Conservation (phyloP, 2,329 filamentous ascomycete species). For the Elsinoe batatas region DNA sequence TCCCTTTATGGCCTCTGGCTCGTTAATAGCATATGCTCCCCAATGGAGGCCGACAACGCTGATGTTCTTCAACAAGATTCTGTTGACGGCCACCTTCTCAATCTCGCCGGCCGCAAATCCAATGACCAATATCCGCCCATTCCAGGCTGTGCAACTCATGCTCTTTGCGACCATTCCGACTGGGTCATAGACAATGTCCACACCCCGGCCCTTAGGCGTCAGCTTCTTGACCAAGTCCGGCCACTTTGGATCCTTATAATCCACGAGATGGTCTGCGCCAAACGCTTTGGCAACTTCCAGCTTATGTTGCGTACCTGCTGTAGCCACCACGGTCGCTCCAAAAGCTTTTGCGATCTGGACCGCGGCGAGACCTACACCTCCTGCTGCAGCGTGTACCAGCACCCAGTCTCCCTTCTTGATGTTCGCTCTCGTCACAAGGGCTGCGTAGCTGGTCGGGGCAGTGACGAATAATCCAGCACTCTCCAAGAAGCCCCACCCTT, state of each 20-base stretch:
- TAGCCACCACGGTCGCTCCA: constrained; percentile 87
- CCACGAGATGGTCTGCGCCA: constrained; percentile 73
- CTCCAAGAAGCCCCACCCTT: constrained; percentile 73
- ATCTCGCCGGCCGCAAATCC: constrained; percentile 81
- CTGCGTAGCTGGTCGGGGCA: constrained; percentile 80
- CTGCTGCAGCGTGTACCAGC: constrained; percentile 83
- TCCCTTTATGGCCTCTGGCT: constrained; percentile 56
- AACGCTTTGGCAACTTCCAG: constrained; percentile 67
- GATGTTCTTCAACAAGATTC: constrained; percentile 89
- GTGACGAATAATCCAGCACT: constrained; percentile 87
- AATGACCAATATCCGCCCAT: constrained; percentile 75
- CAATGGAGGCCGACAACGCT: constrained; percentile 82
- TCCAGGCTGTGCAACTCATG: constrained; percentile 90
- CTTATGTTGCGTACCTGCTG: constrained; percentile 72
- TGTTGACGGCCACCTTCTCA: constrained; percentile 87
- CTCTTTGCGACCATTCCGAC: constrained; percentile 81
- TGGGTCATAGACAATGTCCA: constrained; percentile 92
- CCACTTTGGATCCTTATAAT: constrained; percentile 60
- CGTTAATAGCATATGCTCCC: constrained; percentile 70
- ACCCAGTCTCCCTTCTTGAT: constrained; percentile 73
- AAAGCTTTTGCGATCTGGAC: constrained; percentile 91
- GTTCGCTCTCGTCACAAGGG: constrained; percentile 65
- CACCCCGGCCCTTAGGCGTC: constrained; percentile 61
- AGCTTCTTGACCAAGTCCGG: constrained; percentile 63
- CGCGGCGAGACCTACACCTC: constrained; percentile 81